Evolutionary conservation across 805 yeast genomes (phyloP).

Genomic region (Saccharomycopsis sp.): DNA sequence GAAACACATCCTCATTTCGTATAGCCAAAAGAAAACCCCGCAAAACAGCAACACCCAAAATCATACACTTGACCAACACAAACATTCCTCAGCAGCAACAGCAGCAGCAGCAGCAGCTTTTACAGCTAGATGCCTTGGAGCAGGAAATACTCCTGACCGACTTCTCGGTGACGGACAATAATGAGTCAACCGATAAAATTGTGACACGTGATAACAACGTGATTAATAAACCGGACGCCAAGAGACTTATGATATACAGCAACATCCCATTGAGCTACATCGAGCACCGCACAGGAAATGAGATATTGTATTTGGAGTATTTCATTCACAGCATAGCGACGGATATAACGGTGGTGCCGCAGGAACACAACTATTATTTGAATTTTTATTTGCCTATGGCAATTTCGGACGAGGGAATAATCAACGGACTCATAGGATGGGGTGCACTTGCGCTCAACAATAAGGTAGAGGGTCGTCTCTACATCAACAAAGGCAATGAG

Average conservation of each 20-base stretch:
- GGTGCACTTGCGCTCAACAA: conserved; percentile 10
- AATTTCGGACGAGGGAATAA: conserved; percentile 4
- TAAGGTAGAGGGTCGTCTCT: not conserved
- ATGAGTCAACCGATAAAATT: not conserved
- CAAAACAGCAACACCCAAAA: not conserved
- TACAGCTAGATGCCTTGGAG: not conserved
- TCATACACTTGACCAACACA: not conserved
- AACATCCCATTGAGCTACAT: conserved; percentile 9
- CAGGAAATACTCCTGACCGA: not conserved
- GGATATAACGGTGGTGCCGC: conserved; percentile 9
- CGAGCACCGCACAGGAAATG: conserved; percentile 3
- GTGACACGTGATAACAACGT: not conserved
- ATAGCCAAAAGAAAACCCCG: not conserved
- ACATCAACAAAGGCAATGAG: not conserved
- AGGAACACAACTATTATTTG: conserved; percentile 12
- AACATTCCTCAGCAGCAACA: not conserved
- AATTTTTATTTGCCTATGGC: conserved; percentile 18
- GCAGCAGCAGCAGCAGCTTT: not conserved
- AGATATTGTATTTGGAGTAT: conserved; percentile 8
- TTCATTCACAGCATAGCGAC: conserved; percentile 9
- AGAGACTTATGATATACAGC: not conserved
- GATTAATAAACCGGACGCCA: not conserved
- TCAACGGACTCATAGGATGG: conserved; percentile 17
- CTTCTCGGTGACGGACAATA: not conserved
- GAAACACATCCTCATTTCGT: not conserved